Conservation (phyloP, 345 rosid species). For the Euphorbia pulcherrima region DNA sequence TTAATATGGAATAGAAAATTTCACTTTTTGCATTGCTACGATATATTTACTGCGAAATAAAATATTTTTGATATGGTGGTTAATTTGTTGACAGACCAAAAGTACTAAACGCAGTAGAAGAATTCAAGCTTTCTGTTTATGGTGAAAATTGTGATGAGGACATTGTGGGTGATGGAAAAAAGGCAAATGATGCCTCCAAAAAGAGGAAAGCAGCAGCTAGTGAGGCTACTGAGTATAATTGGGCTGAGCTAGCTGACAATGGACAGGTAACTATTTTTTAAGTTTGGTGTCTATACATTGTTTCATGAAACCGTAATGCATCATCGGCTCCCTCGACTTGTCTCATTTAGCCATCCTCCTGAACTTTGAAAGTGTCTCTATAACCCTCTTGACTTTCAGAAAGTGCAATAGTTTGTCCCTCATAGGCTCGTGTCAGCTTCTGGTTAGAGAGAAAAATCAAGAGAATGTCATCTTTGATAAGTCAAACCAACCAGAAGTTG, state of each 20-base stretch:
- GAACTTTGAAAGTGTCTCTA: no score
- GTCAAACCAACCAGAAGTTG: no score
- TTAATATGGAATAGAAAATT: constrained; percentile 23
- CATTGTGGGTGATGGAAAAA: constrained; percentile 39
- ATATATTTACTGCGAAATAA: neutral
- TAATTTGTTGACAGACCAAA: constrained; percentile 41
- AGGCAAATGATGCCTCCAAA: constrained; percentile 43
- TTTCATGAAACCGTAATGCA: no score
- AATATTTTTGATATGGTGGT: neutral
- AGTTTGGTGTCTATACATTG: neutral
- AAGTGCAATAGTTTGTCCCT: no score
- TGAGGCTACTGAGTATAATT: constrained; percentile 49
- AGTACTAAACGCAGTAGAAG: constrained; percentile 61
- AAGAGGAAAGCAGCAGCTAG: constrained; percentile 58
- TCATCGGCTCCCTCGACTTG: no score
- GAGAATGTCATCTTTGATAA: no score
- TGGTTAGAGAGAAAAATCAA: no score
- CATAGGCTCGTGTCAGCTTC: no score
- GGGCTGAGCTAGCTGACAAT: constrained; percentile 65
- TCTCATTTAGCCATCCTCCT: no score
- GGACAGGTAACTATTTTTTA: constrained; percentile 54
- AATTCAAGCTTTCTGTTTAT: constrained; percentile 67
- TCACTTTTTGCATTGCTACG: neutral
- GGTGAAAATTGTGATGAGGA: constrained; percentile 65
- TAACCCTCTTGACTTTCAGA: no score